phyloP scores from a whole-genome alignment of 768 basidiomycete genomes.

The Lactifluus rugatus region DNA sequence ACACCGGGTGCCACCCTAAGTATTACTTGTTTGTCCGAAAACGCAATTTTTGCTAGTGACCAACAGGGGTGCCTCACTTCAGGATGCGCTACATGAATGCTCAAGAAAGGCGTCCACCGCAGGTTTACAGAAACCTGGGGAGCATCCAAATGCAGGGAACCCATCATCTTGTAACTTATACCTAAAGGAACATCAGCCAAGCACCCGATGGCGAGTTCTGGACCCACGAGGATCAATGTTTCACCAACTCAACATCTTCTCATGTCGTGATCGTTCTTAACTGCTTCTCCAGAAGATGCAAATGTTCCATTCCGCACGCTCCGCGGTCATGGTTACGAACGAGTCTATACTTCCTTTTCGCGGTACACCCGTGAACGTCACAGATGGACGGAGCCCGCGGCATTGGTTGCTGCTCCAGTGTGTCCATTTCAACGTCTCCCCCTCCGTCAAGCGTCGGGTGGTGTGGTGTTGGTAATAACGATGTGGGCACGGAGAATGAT shows the following conservation, averaged over 20 bases:
- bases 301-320: conserved; percentile 58
- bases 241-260: neutral
- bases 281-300: conserved; percentile 41
- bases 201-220: no score
- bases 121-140: no score
- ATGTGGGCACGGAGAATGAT: conserved; percentile 45
- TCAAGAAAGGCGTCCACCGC: neutral
- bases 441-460: neutral
- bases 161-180: neutral
- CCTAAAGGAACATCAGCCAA: neutral
- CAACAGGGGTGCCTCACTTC: neutral
- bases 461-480: conserved; percentile 22
- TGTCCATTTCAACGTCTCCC: conserved; percentile 17
- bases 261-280: neutral
- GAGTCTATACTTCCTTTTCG: conserved; percentile 51
- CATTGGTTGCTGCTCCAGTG: neutral
- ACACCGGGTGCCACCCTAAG: neutral
- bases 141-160: neutral
- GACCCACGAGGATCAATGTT: no score
- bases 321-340: conserved; percentile 53
- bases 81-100: neutral
- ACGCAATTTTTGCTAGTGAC: neutral
- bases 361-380: conserved; percentile 48
- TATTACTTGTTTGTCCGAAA: neutral
- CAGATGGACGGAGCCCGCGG: conserved; percentile 28